Base-by-base conservation (phyloP, 2,329 filamentous ascomycete species). In the Furcasterigmium sp. region DNA sequence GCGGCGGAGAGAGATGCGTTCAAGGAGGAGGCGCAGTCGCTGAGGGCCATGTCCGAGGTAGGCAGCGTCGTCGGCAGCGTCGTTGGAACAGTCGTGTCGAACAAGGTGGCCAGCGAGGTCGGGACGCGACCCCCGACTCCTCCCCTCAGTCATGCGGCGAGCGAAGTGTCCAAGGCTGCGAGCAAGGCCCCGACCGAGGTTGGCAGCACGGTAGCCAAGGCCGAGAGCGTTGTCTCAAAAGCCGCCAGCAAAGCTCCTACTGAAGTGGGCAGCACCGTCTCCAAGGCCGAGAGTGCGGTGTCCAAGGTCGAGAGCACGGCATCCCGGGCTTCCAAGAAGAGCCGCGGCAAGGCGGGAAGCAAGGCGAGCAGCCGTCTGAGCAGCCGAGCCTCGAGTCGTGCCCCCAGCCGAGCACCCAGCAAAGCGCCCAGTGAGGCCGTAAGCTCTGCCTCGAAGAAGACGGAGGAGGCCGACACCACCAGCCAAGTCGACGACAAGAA, bases 21-120 rank as follows among this genome's bases (percentile, higher is more conserved):
- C 18, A 48, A 32, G 32, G 48, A 50, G 4, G 48, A 50, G 17
- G 46, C 47, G 17, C 42, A 48, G 10, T 43, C 45, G 5, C 46
- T 50, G 30, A 46, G 21, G 30, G 39, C 39, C 20, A 36, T 41
- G 39, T 41, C 39, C 10, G 39, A 41, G 17, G 29, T 20, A 7
- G 39, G 39, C 14, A 41, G 39, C 18, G 39, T 41, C 20, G 20
- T 41, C 18, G 39, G 39, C 14, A 41, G 39, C 30, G 19, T 41
- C 14, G 29, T 19, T 11, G 5, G 11, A n/a, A 17, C 32, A n/a
- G 17, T 20, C n/a, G 13, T 20, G 5, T 28, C 29, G 19, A 13
- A 18, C 30, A 10, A 21, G 39, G 9, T 30, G 11, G 19, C 39
- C 29, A 41, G 29, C 19, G 39, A 41, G 8, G 28, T 23, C 18